Percentiles rank a stretch among this genome's conserved stretches.
Conservation (phyloP, 306 rosid species). For the Luffa acutangula region DNA sequence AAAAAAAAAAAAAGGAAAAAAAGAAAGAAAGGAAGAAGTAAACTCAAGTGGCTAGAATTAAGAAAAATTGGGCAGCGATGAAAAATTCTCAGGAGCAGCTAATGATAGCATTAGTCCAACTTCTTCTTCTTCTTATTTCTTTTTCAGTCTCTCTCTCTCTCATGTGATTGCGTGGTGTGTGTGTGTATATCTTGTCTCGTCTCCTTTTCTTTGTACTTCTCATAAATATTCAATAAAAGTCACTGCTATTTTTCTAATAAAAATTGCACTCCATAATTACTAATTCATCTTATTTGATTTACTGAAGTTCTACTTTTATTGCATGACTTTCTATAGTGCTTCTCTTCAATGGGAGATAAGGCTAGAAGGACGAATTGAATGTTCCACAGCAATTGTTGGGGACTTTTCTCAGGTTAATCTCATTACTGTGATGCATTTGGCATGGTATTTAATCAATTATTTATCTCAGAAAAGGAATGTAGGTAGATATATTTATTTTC, state of each 20-base stretch:
- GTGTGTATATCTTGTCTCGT: not conserved
- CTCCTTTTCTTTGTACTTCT: not conserved
- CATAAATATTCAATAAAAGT: not conserved
- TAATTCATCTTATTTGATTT: not conserved
- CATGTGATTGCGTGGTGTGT: too few relatives aligned
- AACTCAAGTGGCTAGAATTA: not conserved
- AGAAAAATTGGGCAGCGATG: not conserved
- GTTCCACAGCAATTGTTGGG: constrained; percentile 69
- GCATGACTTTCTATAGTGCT: constrained; percentile 59
- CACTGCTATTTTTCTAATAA: not conserved
- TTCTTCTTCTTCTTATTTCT: too few relatives aligned
- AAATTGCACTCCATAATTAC: not conserved
- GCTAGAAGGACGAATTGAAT: constrained; percentile 82
- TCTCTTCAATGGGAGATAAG: constrained; percentile 72
- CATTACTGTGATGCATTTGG: constrained; percentile 5
- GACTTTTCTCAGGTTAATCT: constrained; percentile 70
- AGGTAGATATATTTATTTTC: not conserved
- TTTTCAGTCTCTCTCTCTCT: too few relatives aligned
- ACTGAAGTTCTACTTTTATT: constrained; percentile 17
- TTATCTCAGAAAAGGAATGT: not conserved
- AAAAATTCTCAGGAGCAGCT: too few relatives aligned
- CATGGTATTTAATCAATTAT: not conserved
- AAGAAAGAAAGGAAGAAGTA: not conserved
- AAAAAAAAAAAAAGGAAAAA: not conserved
- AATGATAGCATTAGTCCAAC: too few relatives aligned